Base-by-base conservation (phyloP, 2,329 filamentous ascomycete species). In the Aspergillus fumigatiaffinis region DNA sequence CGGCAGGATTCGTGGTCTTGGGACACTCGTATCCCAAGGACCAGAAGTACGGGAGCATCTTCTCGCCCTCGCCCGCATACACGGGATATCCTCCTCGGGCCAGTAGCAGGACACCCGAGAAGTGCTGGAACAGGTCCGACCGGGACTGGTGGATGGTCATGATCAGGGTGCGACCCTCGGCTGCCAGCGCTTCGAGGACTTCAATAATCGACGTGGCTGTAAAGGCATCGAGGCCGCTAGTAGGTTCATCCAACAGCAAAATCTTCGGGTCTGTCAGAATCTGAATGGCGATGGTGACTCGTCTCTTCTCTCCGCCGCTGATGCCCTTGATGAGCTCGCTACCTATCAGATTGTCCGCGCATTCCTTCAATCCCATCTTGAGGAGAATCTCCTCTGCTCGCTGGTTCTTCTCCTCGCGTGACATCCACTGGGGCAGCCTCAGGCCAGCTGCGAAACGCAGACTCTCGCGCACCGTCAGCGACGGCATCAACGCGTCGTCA, bases 91-190 rank as follows among this genome's bases (percentile, higher is more conserved):
- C 89, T 0, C 88, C 89, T 17, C 87, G 79, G 0, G 89, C 87
- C 1, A 92, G 79, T 1, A 92, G 81, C 1, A 92, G 74, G 0
- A 92, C 80, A 55, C 87, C 89, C 1, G 87, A 87, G 66, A 92
- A 92, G 59, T 86, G 83, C 21, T 78, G 77, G 66, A 91, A 92
- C 0, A 91, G 73, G 60, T 91, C 87, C 0, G 87, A 90, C 2
- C 89, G 84, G 1, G 88, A 86, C 69, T 92, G 89, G 57, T 92
- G 89, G 38, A 92, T 90, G 0, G 88, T 91, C n/a, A 91, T 77
- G 47, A 92, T 84, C 1, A 92, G 72, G 0, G 89, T 92, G 5
- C 88, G 83, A 1, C 89, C 89, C 73, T 92, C 89, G 23, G 84
- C 82, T 0, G 89, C 88, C 2, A 92, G 77, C 1, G 86, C 86